A percentile compares a stretch with the other conserved stretches of the same genome.
phyloP scores from a whole-genome alignment of 192 early-diverging fungal genomes.

The Coemansia brasiliensis region DNA sequence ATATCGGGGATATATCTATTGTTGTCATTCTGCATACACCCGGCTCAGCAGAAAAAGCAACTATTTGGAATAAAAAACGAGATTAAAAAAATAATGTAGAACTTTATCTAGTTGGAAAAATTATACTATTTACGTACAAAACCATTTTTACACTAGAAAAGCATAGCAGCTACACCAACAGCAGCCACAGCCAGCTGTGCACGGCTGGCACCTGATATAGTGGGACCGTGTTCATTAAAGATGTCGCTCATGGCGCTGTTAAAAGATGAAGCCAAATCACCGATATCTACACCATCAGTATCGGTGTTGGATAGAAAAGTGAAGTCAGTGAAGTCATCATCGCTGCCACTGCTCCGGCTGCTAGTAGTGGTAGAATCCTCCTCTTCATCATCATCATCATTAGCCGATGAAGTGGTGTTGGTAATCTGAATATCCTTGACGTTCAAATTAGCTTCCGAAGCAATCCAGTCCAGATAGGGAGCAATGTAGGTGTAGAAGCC shows the following conservation, averaged over 20 bases:
- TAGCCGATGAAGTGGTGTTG: slow-evolving; percentile 17
- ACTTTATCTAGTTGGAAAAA: too few species aligned
- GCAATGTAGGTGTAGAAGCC: slow-evolving; percentile 48
- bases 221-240: too few species aligned
- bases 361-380: not conserved
- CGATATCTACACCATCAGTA: not conserved
- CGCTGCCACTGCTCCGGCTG: not conserved
- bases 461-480: slow-evolving; percentile 44
- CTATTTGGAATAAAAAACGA: too few species aligned
- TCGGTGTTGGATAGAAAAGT: too few species aligned
- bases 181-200: not conserved
- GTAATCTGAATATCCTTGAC: slow-evolving; percentile 13
- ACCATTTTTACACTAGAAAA: not conserved
- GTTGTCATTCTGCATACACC: too few species aligned
- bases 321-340: too few species aligned
- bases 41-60: too few species aligned
- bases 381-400: not conserved
- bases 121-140: too few species aligned
- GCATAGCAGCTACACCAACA: slow-evolving; percentile 10
- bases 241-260: too few species aligned
- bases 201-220: not conserved
- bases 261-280: not conserved
- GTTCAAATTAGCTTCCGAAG: slow-evolving; percentile 10
- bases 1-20: too few species aligned
- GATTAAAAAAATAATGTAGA: too few species aligned